Base-by-base conservation (phyloP, 2,329 filamentous ascomycete species). In the Diaporthe sp. region DNA sequence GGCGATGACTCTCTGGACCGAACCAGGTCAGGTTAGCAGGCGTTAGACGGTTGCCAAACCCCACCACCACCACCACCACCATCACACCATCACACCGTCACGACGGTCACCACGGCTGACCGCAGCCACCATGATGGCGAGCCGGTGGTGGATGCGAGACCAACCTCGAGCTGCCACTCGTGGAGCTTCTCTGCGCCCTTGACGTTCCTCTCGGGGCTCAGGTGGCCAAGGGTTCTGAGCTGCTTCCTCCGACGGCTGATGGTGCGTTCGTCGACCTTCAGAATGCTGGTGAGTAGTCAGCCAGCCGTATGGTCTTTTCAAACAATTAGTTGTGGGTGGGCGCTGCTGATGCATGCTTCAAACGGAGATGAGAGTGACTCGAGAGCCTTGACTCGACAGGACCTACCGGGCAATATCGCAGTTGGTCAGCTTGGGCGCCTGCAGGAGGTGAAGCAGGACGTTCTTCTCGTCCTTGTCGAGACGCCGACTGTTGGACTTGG, bases 171-270 rank as follows among this genome's bases (percentile, higher is more conserved):
- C 46, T 77, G 75, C 75, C 75, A 77, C 37, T 71, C 69, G 31
- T 71, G 69, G 25, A 77, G 69, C 62, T 77, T 77, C 71, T 77
- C 73, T 19, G 75, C 75, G 57, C 70, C 70, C n/a, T 77, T 77
- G 62, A 71, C 58, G 28, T 75, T 75, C 31, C 65, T 69, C 57
- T 77, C 70, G n/a, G 75, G 73, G 53, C 69, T 75, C 49, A 77
- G 34, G 49, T 75, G 73, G n/a, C 75, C 75, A 13, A 75, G 57
- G 8, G 73, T 73, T 15, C 74, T 74, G 58, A 77, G 74, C 62
- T 77, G 75, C n/a, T 67, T 70, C 37, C 75, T 42, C 10, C 75
- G 70, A 34, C 74, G 75, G 15, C 69, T 75, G 42, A 77, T 74
- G 39, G 75, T 77, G 34, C 75, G 69, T 58, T 77, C 75, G 62